Base-by-base conservation (phyloP, 306 rosid genomes). In the Medicago ruthenica region DNA sequence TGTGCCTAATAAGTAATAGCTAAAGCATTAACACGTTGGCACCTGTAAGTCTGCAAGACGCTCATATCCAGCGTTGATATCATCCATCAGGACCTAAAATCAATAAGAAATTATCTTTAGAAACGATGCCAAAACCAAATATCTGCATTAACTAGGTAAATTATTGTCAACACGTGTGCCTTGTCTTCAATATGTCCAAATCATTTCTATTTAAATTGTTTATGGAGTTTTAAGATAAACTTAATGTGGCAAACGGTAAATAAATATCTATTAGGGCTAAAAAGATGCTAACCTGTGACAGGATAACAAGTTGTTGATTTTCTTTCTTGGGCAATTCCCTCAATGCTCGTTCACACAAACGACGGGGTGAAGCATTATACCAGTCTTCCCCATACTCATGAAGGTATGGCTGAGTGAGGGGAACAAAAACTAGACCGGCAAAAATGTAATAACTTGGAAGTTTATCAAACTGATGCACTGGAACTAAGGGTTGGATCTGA, bases 351-450 rank as follows among this genome's bases (percentile, higher is more conserved):
- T 93, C 97, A 67, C 97, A 89, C 80, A 93, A 77, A 31, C 92
- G 90, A 54, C 98, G 92, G 16, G 97, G 96, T 8, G 96, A 88
- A 80, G 88, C 71, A 79, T 91, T 89, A 87, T 93, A 93, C 98
- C 97, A 93, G 84, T 93, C 98, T 80, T 89, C 97, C 74, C 98
- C 97, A 73, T 85, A 93, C 76, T 93, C 97, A 65, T 93, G 97
- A 87, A 93, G 96, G 81, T 84, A 93, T 45, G 98, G 98, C 74
- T 91, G 98, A 71, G 88, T 86, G 74, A 89, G 97, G 14, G 97
- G 96, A 84, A 91, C 83, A 83, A 93, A 93, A 39, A 93, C 96
- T 84, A 91, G 77, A 78, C 98, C 98, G 24, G 97, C 98, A 86
- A 91, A 93, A 82, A 93, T 93, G 86, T 87, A 93, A 83, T 89